These are phyloP conservation scores for Trichoderma endophyticum DNA, from an alignment of 2,329 filamentous ascomycete species.

Conservation along the genomic window DNA sequence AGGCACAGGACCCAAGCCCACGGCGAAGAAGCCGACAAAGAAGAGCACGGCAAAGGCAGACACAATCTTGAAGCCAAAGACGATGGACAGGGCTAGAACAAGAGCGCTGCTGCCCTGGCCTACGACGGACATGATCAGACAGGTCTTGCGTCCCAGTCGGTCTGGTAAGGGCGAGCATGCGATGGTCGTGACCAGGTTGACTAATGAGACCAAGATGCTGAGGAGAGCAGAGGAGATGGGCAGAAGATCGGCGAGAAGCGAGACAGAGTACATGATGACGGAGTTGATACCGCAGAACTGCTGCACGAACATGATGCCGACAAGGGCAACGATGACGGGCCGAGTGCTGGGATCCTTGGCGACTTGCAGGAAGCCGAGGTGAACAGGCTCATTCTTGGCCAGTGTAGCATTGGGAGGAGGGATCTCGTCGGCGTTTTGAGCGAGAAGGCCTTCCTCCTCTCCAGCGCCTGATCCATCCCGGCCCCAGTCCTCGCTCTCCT, in stretches of 20 bases:
- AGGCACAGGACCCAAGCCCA: constrained; percentile 88
- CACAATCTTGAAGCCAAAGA: constrained; percentile 66
- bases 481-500: constrained; percentile 67
- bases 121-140: constrained; percentile 74
- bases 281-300: constrained; percentile 94
- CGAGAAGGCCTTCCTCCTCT: constrained; percentile 71
- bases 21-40: constrained; percentile 86
- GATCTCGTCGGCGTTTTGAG: constrained; percentile 26
- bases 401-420: constrained; percentile 13
- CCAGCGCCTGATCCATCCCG: constrained; percentile 39
- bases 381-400: constrained; percentile 26
- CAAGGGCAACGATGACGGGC: constrained; percentile 74
- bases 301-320: constrained; percentile 89
- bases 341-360: constrained; percentile 65
- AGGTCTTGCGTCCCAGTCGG: constrained; percentile 80
- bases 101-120: constrained; percentile 82
- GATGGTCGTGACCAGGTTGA: constrained; percentile 82
- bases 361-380: constrained; percentile 63
- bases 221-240: constrained; percentile 78
- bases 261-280: constrained; percentile 98
- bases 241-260: constrained; percentile 76
- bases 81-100: constrained; percentile 75
- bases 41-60: constrained; percentile 77
- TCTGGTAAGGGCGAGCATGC: constrained; percentile 82
- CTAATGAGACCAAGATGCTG: constrained; percentile 79